A percentile compares a stretch with the other conserved stretches of the same genome.
These are phyloP conservation scores for Pythium folliculosum DNA, from an alignment of 352 stramenopile genomes.

Conservation along the genomic window DNA sequence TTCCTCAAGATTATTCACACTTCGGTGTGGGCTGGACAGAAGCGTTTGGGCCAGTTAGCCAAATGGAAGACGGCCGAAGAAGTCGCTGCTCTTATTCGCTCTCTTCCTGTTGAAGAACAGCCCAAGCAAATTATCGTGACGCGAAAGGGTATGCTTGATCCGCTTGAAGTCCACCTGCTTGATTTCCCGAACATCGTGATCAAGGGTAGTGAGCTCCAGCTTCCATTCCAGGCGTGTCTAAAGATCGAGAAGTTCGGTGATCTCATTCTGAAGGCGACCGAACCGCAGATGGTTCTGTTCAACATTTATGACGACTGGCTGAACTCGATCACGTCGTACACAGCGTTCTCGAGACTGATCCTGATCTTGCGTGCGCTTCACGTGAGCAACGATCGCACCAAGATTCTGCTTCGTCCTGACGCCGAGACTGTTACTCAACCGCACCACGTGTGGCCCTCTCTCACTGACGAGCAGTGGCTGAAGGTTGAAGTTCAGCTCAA, in stretches of 20 bases:
- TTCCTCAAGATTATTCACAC: slow-evolving; percentile 99
- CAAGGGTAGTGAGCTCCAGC: slow-evolving; percentile 98
- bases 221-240: slow-evolving; percentile 99
- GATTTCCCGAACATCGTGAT: slow-evolving; percentile 99
- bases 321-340: slow-evolving; percentile 99
- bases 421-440: slow-evolving; percentile 98
- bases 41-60: slow-evolving; percentile 98
- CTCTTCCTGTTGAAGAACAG: slow-evolving; percentile 99
- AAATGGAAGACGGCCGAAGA: slow-evolving; percentile 99
- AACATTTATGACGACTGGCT: slow-evolving; percentile 99
- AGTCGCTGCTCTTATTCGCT: slow-evolving; percentile 99
- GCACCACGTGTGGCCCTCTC: slow-evolving; percentile 99
- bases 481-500: slow-evolving; percentile 99
- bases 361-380: slow-evolving; percentile 98
- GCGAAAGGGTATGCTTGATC: slow-evolving; percentile 99
- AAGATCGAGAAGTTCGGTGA: slow-evolving; percentile 99
- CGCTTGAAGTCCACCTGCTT: slow-evolving; percentile 98
- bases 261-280: slow-evolving; percentile 98
- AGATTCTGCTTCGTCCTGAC: slow-evolving; percentile 97
- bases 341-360: slow-evolving; percentile 99
- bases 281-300: slow-evolving; percentile 99
- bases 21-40: slow-evolving; percentile 99
- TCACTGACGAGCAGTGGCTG: slow-evolving; percentile 99
- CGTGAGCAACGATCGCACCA: slow-evolving; percentile 95
- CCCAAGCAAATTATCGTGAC: slow-evolving; percentile 99